A percentile compares a stretch with the other conserved stretches of the same genome.
phyloP scores from a whole-genome alignment of 129 eudicot species.

The Solidago caesia region DNA sequence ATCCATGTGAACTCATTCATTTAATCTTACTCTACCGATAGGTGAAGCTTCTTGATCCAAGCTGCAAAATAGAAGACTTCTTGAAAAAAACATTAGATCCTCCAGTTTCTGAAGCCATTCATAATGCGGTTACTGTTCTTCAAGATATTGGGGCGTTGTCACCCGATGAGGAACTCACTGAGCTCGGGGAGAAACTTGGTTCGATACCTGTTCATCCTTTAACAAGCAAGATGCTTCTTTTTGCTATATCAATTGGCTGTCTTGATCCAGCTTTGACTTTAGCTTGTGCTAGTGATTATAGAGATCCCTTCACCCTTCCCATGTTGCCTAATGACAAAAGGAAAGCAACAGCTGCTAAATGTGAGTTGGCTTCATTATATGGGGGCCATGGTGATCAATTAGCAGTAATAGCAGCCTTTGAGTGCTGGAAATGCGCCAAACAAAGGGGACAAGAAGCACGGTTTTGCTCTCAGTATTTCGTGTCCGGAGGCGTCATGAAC shows the following conservation, averaged over 20 bases:
- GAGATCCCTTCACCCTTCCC: conserved; percentile 82
- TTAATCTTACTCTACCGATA: conserved; percentile 24
- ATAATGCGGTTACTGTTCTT: conserved; percentile 71
- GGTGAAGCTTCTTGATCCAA: conserved; percentile 87
- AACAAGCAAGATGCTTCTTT: conserved; percentile 93
- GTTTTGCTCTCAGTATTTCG: conserved; percentile 72
- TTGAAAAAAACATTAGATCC: conserved; percentile 82
- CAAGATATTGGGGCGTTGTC: conserved; percentile 93
- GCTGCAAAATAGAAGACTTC: conserved; percentile 71
- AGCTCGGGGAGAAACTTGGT: conserved; percentile 80
- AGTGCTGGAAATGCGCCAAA: conserved; percentile 80
- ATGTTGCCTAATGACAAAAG: conserved; percentile 59
- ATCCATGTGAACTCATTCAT: not conserved
- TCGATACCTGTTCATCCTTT: conserved; percentile 90
- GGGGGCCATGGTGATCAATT: conserved; percentile 89
- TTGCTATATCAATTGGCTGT: conserved; percentile 75
- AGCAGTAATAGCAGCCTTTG: conserved; percentile 85
- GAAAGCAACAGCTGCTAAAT: conserved; percentile 63
- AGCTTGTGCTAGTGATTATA: conserved; percentile 83
- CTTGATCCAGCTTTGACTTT: conserved; percentile 97
- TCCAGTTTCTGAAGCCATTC: conserved; percentile 78
- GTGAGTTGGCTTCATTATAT: conserved; percentile 67
- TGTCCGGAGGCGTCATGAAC: conserved; percentile 66
- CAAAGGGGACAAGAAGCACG: conserved; percentile 59
- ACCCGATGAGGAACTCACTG: conserved; percentile 72